phyloP scores from a whole-genome alignment of 371 early-diverging fungal genomes.

The Amoeboaphelidium occidentale region DNA sequence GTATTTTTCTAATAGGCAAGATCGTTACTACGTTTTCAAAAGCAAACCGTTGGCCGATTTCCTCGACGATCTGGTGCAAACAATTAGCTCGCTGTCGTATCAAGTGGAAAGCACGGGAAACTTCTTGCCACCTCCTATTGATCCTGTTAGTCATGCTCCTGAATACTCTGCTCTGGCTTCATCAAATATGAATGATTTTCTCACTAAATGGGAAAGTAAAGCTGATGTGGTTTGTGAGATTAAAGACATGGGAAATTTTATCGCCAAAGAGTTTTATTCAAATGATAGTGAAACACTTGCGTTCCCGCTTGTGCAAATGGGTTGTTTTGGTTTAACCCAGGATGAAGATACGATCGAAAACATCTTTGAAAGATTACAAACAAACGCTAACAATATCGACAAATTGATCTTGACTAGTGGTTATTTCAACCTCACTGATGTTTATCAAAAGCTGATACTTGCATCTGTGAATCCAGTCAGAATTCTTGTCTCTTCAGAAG shows the following conservation, averaged over 20 bases:
- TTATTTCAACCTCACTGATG: background rate
- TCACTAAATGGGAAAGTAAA: too few species aligned
- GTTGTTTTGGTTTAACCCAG: background rate
- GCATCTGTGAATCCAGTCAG: background rate
- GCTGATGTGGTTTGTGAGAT: too few species aligned
- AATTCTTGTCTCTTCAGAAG: background rate
- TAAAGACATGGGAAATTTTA: background rate
- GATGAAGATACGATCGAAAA: background rate
- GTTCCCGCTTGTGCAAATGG: background rate
- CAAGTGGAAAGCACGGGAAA: too few species aligned
- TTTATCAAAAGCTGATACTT: background rate
- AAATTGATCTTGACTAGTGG: background rate
- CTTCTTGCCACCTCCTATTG: too few species aligned
- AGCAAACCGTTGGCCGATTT: constrained; percentile 30
- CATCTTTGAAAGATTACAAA: background rate
- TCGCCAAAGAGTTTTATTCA: background rate
- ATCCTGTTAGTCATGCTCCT: background rate
- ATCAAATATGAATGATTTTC: too few species aligned
- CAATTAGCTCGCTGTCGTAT: constrained; percentile 40
- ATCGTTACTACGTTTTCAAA: constrained; percentile 56
- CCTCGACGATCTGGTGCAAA: constrained; percentile 32
- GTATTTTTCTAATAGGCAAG: constrained; percentile 84
- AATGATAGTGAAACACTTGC: background rate
- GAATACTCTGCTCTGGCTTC: too few species aligned
- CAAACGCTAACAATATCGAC: background rate